Percentiles rank a stretch among this genome's conserved stretches.
Conservation (phyloP, 805 yeast species). For the Aciculoconidium aculeatum region DNA sequence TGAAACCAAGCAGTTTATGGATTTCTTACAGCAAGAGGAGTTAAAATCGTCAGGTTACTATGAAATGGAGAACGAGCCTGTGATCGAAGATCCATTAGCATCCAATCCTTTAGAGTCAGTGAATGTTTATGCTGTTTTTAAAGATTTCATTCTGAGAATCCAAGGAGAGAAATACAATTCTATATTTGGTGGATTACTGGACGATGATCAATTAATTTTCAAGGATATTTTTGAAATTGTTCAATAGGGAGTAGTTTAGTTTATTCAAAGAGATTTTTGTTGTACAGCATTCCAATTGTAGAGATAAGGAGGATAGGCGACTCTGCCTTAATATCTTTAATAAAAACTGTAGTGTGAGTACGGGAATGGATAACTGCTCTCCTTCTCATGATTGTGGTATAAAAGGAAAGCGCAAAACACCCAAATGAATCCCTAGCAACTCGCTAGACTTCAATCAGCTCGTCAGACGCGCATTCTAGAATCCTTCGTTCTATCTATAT, state of each 20-base stretch:
- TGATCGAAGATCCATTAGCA: constrained; percentile 20
- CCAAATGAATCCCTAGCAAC: too few species aligned
- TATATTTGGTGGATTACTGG: constrained; percentile 35
- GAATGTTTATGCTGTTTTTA: constrained; percentile 64
- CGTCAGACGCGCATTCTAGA: too few species aligned
- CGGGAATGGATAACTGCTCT: too few species aligned
- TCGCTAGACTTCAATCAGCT: too few species aligned
- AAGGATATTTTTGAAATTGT: constrained; percentile 20
- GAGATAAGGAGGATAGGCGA: background rate
- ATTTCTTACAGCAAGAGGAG: constrained; percentile 43
- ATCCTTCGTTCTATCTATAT: too few species aligned
- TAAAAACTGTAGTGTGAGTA: constrained; percentile 1
- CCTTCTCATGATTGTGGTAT: too few species aligned
- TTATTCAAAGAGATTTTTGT: background rate
- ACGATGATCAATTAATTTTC: constrained; percentile 25
- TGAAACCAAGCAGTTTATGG: constrained; percentile 32
- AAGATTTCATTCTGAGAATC: constrained; percentile 44
- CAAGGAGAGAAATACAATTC: constrained; percentile 45
- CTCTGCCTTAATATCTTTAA: constrained; percentile 1
- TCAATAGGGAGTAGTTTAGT: constrained; percentile 5
- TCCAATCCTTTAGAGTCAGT: constrained; percentile 67
- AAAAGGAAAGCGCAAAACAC: too few species aligned
- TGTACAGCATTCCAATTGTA: background rate
- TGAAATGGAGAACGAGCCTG: constrained; percentile 11
- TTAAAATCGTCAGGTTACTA: constrained; percentile 26